Conservation (phyloP, 106 monocot species). For the Acanthochlamys bracteata region DNA sequence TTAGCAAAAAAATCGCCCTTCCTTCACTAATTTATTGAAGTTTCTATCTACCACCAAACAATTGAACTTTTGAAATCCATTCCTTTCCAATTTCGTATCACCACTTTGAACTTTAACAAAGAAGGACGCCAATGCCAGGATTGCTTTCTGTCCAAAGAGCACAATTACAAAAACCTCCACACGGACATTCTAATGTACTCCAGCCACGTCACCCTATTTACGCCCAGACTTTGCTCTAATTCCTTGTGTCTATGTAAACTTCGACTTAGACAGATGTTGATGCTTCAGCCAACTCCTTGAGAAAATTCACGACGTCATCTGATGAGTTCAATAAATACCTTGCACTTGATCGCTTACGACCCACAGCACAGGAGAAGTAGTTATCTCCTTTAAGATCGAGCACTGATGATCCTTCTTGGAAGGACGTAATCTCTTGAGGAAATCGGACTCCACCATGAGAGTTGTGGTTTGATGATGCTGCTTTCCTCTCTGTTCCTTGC, state of each 20-base stretch:
- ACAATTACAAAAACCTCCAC: no score
- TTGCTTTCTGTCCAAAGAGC: no score
- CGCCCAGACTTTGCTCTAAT: background rate
- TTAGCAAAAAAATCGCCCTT: no score
- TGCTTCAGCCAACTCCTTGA: conserved; percentile 59
- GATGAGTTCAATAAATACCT: conserved; percentile 77
- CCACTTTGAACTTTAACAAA: no score
- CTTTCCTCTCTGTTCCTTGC: conserved; percentile 35
- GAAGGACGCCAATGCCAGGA: no score
- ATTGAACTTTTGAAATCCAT: no score
- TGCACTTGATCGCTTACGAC: conserved; percentile 74
- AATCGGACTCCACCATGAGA: conserved; percentile 19
- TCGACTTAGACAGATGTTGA: background rate
- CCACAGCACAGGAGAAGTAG: conserved; percentile 89
- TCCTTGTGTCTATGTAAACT: background rate
- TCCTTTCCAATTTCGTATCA: no score
- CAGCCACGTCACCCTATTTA: background rate
- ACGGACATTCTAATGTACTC: no score
- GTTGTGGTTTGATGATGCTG: conserved; percentile 17
- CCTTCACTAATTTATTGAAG: no score
- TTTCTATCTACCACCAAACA: no score
- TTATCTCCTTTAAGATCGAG: conserved; percentile 88
- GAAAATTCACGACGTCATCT: conserved; percentile 71
- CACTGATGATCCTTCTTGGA: conserved; percentile 85
- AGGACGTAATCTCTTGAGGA: conserved; percentile 48